phyloP scores from a whole-genome alignment of 2,329 filamentous ascomycete species.

The Cercospora canescens region DNA sequence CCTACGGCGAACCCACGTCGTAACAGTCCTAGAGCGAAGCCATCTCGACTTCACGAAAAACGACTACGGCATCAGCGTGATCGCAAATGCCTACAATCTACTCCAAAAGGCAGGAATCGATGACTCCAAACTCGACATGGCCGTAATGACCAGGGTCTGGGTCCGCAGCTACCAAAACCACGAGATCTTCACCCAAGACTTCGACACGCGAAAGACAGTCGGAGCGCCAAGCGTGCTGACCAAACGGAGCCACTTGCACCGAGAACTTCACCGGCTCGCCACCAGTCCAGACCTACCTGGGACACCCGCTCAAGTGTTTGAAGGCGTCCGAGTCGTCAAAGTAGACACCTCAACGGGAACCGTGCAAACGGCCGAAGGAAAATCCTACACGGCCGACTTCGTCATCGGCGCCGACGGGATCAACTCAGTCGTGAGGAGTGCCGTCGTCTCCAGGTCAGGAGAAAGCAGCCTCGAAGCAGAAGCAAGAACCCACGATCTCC shows the following conservation, averaged over 20 bases:
- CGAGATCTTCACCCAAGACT: slow-evolving; percentile 8
- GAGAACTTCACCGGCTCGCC: slow-evolving; percentile 13
- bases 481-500: slow-evolving; percentile 13
- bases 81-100: slow-evolving; percentile 15
- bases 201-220: slow-evolving; percentile 13
- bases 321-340: slow-evolving; percentile 2
- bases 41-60: slow-evolving; percentile 10
- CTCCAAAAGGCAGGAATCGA: slow-evolving; percentile 13
- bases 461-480: neutral
- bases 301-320: slow-evolving; percentile 3
- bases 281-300: slow-evolving; percentile 10
- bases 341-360: slow-evolving; percentile 3
- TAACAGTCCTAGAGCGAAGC: slow-evolving; percentile 13
- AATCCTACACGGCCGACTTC: slow-evolving; percentile 10
- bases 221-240: slow-evolving; percentile 11
- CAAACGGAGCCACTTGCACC: slow-evolving; percentile 8
- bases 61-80: slow-evolving; percentile 14
- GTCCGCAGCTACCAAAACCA: neutral
- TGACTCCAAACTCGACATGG: slow-evolving; percentile 8
- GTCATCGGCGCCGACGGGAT: slow-evolving; percentile 18
- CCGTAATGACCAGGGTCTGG: slow-evolving; percentile 10
- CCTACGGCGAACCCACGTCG: slow-evolving; percentile 5
- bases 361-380: neutral
- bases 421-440: slow-evolving; percentile 13
- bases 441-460: slow-evolving; percentile 9